These are phyloP conservation scores for Paspalum vaginatum DNA, from an alignment of 176 grass and related monocot species.

Conservation along the genomic window DNA sequence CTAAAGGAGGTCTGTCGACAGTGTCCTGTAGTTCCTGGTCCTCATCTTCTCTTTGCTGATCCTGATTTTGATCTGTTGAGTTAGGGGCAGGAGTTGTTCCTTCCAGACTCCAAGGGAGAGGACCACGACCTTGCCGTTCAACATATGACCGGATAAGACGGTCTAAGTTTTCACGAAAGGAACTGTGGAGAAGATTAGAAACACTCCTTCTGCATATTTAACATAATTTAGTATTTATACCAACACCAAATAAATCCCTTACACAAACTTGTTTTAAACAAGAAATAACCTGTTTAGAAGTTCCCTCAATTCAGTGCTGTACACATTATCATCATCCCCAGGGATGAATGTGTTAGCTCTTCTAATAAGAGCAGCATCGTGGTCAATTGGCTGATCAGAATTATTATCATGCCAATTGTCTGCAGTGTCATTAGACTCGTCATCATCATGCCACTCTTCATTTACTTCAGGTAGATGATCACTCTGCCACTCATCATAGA, in stretches of 20 bases:
- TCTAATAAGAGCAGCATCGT: constrained; percentile 58
- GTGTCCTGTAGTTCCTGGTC: constrained; percentile 52
- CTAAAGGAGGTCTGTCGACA: constrained; percentile 47
- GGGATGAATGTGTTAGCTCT: constrained; percentile 74
- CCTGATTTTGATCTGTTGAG: constrained; percentile 49
- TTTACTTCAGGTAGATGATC: constrained; percentile 55
- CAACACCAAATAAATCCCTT: constrained; percentile 10
- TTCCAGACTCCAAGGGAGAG: constrained; percentile 72
- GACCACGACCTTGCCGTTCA: constrained; percentile 70
- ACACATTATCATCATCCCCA: constrained; percentile 75
- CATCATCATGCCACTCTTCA: constrained; percentile 72
- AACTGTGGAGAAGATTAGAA: constrained; percentile 91
- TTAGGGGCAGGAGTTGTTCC: constrained; percentile 49
- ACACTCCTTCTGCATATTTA: constrained; percentile 80
- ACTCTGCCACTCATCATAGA: constrained; percentile 63
- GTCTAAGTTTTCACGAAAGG: constrained; percentile 94
- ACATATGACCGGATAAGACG: constrained; percentile 84
- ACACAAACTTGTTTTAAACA: constrained; percentile 12
- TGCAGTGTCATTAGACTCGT: constrained; percentile 57
- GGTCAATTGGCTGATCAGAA: constrained; percentile 54
- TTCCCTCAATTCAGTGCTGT: constrained; percentile 85
- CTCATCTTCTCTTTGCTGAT: constrained; percentile 57
- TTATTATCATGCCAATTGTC: constrained; percentile 72
- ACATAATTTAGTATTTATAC: constrained; percentile 32
- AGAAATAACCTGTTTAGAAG: constrained; percentile 82